Base-by-base conservation (phyloP, 306 rosid species). In the Begonia loranthoides region DNA sequence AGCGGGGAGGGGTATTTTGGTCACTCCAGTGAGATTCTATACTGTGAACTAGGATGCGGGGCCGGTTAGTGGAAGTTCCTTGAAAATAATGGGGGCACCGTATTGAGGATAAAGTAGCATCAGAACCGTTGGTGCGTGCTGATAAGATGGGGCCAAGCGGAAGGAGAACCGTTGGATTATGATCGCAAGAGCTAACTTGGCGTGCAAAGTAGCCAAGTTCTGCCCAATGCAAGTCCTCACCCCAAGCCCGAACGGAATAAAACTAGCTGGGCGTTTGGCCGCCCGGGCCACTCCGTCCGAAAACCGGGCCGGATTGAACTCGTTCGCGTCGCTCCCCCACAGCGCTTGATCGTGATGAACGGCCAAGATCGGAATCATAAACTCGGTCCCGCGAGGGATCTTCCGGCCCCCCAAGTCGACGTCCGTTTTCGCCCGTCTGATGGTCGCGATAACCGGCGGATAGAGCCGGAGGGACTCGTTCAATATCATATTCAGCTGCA, bases 21-120 rank as follows among this genome's bases (percentile, higher is more conserved):
- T 61, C 63, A 57, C 51, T 56, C 48, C 45, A 51, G 14, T 0
- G 14, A 13, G 12, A 10, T 3, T n/a, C n/a, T 13, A 43, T 43
- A 43, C 14, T 28, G 4, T 28, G 4, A 12, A 43, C 14, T 13
- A 43, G 12, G n/a, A 43, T 43, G 46, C 7, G 46, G 46, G 46
- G 46, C 34, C 34, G 34, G 34, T 28, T 28, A 28, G 4, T 28
- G 34, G 34, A 1, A 28, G 34, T 28, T 48, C 73, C 54, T 66
- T 68, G 65, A 92, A 80, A 17, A 80, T 58, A 63, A 92, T 59
- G 39, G 99, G 99, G 0, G 96, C 99, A 9, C 99, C 99, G 46
- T 92, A 55, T 54, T 92, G 99, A 12, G 99, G 99, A 61, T 92
- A 73, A 15, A 92, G 96, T 21, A 87, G 72, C 96, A 92, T 92